Evolutionary conservation across 768 basidiomycete species (phyloP).

Genomic region (Trametes sanguinea): DNA sequence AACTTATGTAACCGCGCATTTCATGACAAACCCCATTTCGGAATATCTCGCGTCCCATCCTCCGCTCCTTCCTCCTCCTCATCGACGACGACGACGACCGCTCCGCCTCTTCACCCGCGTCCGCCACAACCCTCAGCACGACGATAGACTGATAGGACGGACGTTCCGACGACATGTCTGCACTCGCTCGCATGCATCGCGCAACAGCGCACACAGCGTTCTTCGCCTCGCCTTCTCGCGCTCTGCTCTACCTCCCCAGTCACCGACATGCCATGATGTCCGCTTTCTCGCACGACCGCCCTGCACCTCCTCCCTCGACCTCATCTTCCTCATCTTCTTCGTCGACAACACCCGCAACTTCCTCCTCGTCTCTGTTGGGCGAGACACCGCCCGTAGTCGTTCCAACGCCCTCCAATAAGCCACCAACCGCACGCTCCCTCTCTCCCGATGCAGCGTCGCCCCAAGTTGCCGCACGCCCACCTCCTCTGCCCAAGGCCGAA

Average conservation of each 20-base stretch:
- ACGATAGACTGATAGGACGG: too few species aligned
- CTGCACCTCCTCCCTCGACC: constrained; percentile 26
- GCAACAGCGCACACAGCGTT: constrained; percentile 15
- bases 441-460: constrained; percentile 66
- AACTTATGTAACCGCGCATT: constrained; percentile 3
- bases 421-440: constrained; percentile 36
- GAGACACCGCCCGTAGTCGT: constrained; percentile 57
- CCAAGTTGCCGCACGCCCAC: constrained; percentile 71
- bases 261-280: constrained; percentile 70
- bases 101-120: background rate
- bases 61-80: constrained; percentile 2
- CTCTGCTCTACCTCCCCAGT: constrained; percentile 35
- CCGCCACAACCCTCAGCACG: too few species aligned
- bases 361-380: constrained; percentile 27
- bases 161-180: background rate
- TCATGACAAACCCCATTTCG: constrained; percentile 15
- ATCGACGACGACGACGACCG: background rate
- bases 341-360: background rate
- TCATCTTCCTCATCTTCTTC: constrained; percentile 26
- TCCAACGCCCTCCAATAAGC: constrained; percentile 36
- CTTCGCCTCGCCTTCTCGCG: constrained; percentile 8
- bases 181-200: constrained; percentile 20
- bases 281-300: constrained; percentile 47
- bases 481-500: constrained; percentile 64
- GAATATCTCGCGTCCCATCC: constrained; percentile 10